A percentile compares a stretch with the other conserved stretches of the same genome.
Conservation (phyloP, 371 early-diverging fungal genomes). For the Haplosporangium sp. region DNA sequence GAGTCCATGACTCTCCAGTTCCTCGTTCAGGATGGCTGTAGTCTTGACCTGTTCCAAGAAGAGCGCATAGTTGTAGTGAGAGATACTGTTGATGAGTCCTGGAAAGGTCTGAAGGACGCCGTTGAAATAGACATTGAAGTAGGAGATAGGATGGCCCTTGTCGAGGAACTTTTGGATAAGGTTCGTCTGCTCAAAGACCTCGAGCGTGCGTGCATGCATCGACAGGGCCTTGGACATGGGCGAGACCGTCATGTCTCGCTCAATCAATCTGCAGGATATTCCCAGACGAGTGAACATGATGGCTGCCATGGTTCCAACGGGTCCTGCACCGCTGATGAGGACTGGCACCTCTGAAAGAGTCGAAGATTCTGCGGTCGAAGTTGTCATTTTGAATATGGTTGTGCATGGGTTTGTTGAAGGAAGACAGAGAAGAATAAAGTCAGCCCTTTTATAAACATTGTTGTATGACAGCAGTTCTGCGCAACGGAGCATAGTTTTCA, state of each 20-base stretch:
- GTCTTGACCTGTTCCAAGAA: constrained; percentile 52
- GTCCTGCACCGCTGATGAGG: constrained; percentile 56
- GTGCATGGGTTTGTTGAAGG: neutral
- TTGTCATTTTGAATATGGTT: constrained; percentile 1
- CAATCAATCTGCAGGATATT: constrained; percentile 41
- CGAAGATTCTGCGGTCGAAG: neutral
- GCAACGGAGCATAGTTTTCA: neutral
- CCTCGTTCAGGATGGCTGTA: constrained; percentile 20
- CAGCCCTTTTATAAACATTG: neutral
- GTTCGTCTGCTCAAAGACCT: constrained; percentile 39
- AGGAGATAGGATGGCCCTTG: constrained; percentile 28
- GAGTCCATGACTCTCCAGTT: constrained; percentile 22
- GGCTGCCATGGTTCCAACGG: constrained; percentile 45
- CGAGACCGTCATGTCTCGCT: constrained; percentile 28
- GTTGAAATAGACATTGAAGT: constrained; percentile 36
- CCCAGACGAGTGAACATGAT: constrained; percentile 47
- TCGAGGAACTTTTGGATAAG: constrained; percentile 36
- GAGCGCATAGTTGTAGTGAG: constrained; percentile 50
- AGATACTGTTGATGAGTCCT: constrained; percentile 32
- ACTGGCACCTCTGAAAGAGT: constrained; percentile 33
- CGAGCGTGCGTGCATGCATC: constrained; percentile 50
- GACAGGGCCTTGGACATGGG: constrained; percentile 44
- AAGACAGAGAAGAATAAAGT: neutral
- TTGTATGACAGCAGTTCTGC: neutral
- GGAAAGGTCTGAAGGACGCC: constrained; percentile 15